A percentile compares a stretch with the other conserved stretches of the same genome.
phyloP scores from a whole-genome alignment of 176 grass and related monocot species.

The Puccinellia tenuiflora region DNA sequence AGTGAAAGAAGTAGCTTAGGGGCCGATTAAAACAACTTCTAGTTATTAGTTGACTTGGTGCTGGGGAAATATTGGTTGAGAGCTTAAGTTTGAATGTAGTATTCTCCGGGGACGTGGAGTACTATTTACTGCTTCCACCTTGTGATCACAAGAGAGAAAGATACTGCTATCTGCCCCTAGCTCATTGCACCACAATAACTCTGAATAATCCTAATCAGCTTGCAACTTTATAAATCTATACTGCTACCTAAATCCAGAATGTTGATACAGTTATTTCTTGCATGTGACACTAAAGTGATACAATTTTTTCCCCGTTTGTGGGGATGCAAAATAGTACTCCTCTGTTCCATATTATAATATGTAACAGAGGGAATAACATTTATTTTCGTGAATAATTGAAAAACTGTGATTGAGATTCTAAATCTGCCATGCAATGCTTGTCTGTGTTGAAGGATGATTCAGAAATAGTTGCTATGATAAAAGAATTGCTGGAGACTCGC shows the following conservation, averaged over 20 bases:
- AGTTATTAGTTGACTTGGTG: background rate
- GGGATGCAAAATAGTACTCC: background rate
- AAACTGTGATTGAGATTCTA: slow-evolving; percentile 12
- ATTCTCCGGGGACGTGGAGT: background rate
- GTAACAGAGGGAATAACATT: no score
- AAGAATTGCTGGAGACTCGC: slow-evolving; percentile 90
- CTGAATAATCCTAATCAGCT: background rate
- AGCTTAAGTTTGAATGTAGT: slow-evolving; percentile 1
- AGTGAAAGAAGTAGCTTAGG: background rate
- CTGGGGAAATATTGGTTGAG: background rate
- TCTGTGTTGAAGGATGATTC: slow-evolving; percentile 75
- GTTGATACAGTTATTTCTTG: background rate
- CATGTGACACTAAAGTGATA: background rate
- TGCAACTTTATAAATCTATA: background rate
- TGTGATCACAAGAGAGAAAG: background rate
- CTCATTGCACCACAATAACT: background rate
- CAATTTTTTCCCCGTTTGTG: background rate
- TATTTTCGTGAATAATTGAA: background rate
- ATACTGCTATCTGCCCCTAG: background rate
- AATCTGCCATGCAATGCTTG: background rate
- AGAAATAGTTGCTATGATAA: slow-evolving; percentile 99
- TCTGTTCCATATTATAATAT: no score
- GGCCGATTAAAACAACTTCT: background rate
- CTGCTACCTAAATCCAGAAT: background rate
- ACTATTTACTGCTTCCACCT: background rate